These are phyloP conservation scores for Asterophora lycoperdoides DNA, from an alignment of 768 basidiomycete species.

Conservation along the genomic window DNA sequence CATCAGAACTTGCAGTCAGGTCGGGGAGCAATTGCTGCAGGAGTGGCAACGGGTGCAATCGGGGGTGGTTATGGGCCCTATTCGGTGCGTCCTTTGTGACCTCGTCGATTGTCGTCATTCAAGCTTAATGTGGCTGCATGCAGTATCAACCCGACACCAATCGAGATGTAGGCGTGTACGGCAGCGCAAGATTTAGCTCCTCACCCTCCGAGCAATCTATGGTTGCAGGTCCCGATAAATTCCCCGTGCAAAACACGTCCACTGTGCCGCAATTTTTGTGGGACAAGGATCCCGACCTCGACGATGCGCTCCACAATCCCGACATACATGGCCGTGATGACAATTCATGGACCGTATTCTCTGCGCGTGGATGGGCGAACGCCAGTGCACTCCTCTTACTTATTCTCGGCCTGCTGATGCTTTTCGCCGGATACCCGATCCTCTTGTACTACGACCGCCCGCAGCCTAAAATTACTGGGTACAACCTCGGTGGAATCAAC, in stretches of 20 bases:
- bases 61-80: slow-evolving; percentile 84
- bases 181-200: slow-evolving; percentile 51
- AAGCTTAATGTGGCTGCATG: slow-evolving; percentile 23
- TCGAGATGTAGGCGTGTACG: slow-evolving; percentile 43
- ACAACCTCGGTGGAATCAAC: slow-evolving; percentile 90
- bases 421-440: slow-evolving; percentile 90
- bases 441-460: slow-evolving; percentile 49
- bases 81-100: slow-evolving; percentile 48
- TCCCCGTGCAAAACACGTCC: slow-evolving; percentile 43
- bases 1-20: slow-evolving; percentile 31
- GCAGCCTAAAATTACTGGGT: slow-evolving; percentile 41
- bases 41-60: slow-evolving; percentile 77
- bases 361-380: slow-evolving; percentile 80
- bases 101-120: slow-evolving; percentile 1
- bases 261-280: slow-evolving; percentile 71
- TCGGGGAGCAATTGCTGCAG: slow-evolving; percentile 60
- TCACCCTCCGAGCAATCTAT: slow-evolving; percentile 39
- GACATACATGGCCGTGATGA: slow-evolving; percentile 63
- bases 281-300: slow-evolving; percentile 84
- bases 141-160: slow-evolving; percentile 56
- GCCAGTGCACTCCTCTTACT: slow-evolving; percentile 68
- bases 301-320: slow-evolving; percentile 88
- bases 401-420: slow-evolving; percentile 59
- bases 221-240: slow-evolving; percentile 27
- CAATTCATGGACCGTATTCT: slow-evolving; percentile 66